Base-by-base conservation (phyloP, 805 yeast genomes). In the Yarrowia porcina region DNA sequence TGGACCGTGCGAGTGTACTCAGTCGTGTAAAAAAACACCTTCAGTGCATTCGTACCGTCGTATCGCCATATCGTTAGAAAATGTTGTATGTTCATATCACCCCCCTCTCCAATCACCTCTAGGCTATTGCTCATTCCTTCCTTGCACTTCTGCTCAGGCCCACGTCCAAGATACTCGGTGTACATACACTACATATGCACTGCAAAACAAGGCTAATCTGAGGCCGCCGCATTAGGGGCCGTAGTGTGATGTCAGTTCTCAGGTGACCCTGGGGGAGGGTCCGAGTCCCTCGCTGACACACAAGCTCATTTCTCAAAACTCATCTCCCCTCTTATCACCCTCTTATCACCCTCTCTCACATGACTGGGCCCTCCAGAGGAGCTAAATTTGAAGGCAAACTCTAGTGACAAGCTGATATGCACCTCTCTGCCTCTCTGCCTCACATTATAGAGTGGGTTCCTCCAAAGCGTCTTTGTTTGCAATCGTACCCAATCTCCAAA, bases 191-290 rank as follows among this genome's bases (percentile, higher is more conserved):
- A 36, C 13, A 35, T 25, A 49, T 50, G 57, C 57, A 35, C 28
- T 49, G 59, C 59, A 52, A 35, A 35, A 52, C 42, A 33, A 52
- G 57, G 42, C 33, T 52, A 52, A 35, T 33, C 8, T 27, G 33
- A 13, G 25, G 36, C 33, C 49, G 50, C 50, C 35, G 50, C 50
- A 42, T 42, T 39, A 39, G 20, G 41, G 41, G 41, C n/a, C n/a
- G n/a, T n/a, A n/a, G n/a, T n/a, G n/a, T n/a, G n/a, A n/a, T n/a
- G n/a, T n/a, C n/a, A n/a, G n/a, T n/a, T n/a, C n/a, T n/a, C n/a
- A n/a, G n/a, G n/a, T n/a, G n/a, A n/a, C n/a, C n/a, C n/a, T n/a
- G n/a, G n/a, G n/a, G n/a, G n/a, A n/a, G n/a, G n/a, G n/a, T n/a
- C n/a, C n/a, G n/a, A n/a, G n/a, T n/a, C n/a, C n/a, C n/a, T n/a